These are phyloP conservation scores for Senna tora DNA, from an alignment of 306 rosid genomes.

Conservation along the genomic window DNA sequence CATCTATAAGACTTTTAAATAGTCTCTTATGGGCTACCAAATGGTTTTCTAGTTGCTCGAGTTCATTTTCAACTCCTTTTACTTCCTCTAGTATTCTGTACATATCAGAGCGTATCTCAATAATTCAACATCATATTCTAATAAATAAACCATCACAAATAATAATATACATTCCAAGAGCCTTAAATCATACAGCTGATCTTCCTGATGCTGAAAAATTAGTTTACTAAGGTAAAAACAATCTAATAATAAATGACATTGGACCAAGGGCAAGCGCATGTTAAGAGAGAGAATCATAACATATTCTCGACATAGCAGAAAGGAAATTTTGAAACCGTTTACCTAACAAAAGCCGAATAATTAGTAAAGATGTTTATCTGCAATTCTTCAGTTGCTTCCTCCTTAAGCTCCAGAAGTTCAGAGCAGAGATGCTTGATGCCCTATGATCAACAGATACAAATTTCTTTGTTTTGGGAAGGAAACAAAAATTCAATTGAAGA, in stretches of 20 bases:
- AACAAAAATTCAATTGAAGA: neutral
- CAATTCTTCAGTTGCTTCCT: constrained; percentile 66
- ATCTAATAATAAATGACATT: constrained; percentile 2
- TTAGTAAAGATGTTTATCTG: constrained; percentile 56
- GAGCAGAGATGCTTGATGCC: constrained; percentile 84
- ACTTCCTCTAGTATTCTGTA: constrained; percentile 67
- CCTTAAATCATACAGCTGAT: neutral
- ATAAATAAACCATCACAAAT: constrained; percentile 12
- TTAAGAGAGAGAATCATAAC: neutral
- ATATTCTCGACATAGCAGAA: neutral
- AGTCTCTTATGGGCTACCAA: constrained; percentile 56
- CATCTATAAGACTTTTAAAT: constrained; percentile 55
- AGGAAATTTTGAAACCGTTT: constrained; percentile 5
- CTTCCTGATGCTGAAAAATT: neutral
- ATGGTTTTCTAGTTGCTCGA: constrained; percentile 61
- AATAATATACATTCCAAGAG: constrained; percentile 5
- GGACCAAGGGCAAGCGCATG: neutral
- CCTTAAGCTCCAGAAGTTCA: constrained; percentile 77
- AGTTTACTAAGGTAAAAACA: neutral
- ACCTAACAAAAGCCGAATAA: constrained; percentile 69
- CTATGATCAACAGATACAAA: constrained; percentile 38
- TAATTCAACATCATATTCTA: neutral
- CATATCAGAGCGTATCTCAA: constrained; percentile 15
- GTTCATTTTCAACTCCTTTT: constrained; percentile 56
- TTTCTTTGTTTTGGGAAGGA: neutral